Conservation (phyloP, 805 yeast genomes). For the Dipodascopsis uninucleata region DNA sequence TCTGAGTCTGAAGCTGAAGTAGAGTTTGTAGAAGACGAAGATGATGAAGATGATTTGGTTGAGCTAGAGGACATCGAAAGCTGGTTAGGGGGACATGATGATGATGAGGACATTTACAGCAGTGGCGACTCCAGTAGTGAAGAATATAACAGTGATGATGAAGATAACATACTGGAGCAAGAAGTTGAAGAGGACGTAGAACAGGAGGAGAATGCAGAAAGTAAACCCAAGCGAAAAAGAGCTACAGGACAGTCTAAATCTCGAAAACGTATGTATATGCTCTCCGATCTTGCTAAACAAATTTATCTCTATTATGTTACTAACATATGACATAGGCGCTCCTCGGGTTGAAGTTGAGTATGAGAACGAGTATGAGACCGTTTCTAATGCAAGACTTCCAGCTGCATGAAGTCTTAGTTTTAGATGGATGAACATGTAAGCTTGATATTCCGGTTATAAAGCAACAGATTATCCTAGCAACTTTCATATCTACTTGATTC, state of each 20-base stretch:
- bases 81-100: slow-evolving; percentile 60
- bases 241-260: slow-evolving; percentile 8
- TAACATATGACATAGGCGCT: slow-evolving; percentile 22
- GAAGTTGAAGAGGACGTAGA: slow-evolving; percentile 41
- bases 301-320: neutral
- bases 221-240: slow-evolving; percentile 44
- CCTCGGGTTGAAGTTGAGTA: slow-evolving; percentile 79
- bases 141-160: slow-evolving; percentile 23
- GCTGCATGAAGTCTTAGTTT: no score
- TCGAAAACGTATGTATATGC: slow-evolving; percentile 18
- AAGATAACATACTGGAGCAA: slow-evolving; percentile 39
- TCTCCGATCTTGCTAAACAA: no score
- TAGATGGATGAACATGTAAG: slow-evolving; percentile 2
- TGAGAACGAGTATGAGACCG: slow-evolving; percentile 54
- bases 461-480: no score
- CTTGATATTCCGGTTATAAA: no score
- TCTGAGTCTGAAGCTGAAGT: slow-evolving; percentile 50
- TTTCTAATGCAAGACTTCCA: neutral
- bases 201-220: slow-evolving; percentile 38
- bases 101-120: slow-evolving; percentile 25
- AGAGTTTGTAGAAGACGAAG: slow-evolving; percentile 81
- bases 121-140: slow-evolving; percentile 35
- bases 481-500: no score
- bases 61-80: slow-evolving; percentile 92
- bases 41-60: slow-evolving; percentile 62